Evolutionary conservation across 805 yeast genomes (phyloP).

Genomic region (Maudiozyma saulgeensis): DNA sequence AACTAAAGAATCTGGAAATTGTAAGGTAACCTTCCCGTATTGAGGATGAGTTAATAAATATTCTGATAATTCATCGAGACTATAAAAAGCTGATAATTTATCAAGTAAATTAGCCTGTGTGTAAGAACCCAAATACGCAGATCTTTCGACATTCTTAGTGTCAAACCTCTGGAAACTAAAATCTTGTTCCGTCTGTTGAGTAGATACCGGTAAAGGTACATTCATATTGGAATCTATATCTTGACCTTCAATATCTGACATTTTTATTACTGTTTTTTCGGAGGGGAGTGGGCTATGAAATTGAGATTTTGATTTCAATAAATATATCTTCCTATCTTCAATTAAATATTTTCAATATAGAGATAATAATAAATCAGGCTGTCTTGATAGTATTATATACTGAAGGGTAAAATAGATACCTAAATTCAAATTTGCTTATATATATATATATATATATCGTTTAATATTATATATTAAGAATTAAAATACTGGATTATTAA

Average conservation of each 20-base stretch:
- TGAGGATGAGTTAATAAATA: constrained; percentile 29
- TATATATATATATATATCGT: too few species aligned
- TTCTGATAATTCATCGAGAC: constrained; percentile 38
- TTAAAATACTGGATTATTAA: too few species aligned
- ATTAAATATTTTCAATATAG: too few species aligned
- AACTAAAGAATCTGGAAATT: constrained; percentile 78
- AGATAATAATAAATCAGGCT: too few species aligned
- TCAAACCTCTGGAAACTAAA: constrained; percentile 41
- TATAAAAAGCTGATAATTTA: constrained; percentile 43
- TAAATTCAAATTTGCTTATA: too few species aligned
- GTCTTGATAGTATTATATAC: too few species aligned
- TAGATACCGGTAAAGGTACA: constrained; percentile 65
- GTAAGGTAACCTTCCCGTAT: constrained; percentile 59
- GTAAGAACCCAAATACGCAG: constrained; percentile 23
- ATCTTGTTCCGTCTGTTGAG: constrained; percentile 54
- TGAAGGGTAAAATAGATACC: too few species aligned
- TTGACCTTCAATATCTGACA: background rate
- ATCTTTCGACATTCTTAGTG: constrained; percentile 18
- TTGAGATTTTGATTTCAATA: too few species aligned
- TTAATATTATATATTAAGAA: too few species aligned
- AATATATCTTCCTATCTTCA: too few species aligned
- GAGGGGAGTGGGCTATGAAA: background rate
- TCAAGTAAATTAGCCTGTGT: constrained; percentile 23
- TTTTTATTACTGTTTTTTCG: background rate
- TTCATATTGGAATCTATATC: background rate